Percentiles rank a stretch among this genome's conserved stretches.
Conservation (phyloP, 495 filamentous ascomycete species). For the Hypoxylon rickii region DNA sequence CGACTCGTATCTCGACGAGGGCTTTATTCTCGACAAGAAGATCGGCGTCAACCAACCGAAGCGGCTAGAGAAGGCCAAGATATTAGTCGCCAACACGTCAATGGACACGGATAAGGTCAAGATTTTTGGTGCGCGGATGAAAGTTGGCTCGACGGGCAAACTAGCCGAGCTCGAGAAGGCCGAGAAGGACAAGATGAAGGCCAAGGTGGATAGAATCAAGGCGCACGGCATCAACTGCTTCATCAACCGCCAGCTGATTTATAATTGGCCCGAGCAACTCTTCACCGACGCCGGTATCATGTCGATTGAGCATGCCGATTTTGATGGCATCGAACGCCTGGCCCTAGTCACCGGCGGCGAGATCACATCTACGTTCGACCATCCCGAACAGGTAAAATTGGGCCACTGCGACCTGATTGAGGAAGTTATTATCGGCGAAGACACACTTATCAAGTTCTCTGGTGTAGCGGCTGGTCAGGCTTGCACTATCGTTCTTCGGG, state of each 20-base stretch:
- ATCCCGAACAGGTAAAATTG: slow-evolving; percentile 94
- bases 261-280: slow-evolving; percentile 99
- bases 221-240: slow-evolving; percentile 99
- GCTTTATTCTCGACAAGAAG: slow-evolving; percentile 98
- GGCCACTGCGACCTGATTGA: slow-evolving; percentile 95
- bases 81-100: slow-evolving; percentile 93
- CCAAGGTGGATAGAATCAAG: slow-evolving; percentile 98
- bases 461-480: slow-evolving; percentile 92
- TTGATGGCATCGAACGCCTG: slow-evolving; percentile 94
- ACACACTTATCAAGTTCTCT: slow-evolving; percentile 95
- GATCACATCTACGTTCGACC: slow-evolving; percentile 96
- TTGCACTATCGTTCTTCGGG: slow-evolving; percentile 95
- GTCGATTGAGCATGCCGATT: slow-evolving; percentile 98
- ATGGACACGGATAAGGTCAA: slow-evolving; percentile 99
- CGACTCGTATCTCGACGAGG: slow-evolving; percentile 96
- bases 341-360: slow-evolving; percentile 96
- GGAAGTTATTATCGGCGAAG: slow-evolving; percentile 97
- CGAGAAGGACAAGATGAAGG: slow-evolving; percentile 98
- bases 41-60: slow-evolving; percentile 99
- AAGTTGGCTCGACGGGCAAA: slow-evolving; percentile 93
- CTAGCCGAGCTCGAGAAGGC: slow-evolving; percentile 96
- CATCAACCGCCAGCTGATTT: slow-evolving; percentile 98
- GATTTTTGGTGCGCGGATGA: slow-evolving; percentile 95
- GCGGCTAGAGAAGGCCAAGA: slow-evolving; percentile 95
- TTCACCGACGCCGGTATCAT: slow-evolving; percentile 97